phyloP scores from a whole-genome alignment of 257 asterid genomes.

The Primulina huaijiensis region DNA sequence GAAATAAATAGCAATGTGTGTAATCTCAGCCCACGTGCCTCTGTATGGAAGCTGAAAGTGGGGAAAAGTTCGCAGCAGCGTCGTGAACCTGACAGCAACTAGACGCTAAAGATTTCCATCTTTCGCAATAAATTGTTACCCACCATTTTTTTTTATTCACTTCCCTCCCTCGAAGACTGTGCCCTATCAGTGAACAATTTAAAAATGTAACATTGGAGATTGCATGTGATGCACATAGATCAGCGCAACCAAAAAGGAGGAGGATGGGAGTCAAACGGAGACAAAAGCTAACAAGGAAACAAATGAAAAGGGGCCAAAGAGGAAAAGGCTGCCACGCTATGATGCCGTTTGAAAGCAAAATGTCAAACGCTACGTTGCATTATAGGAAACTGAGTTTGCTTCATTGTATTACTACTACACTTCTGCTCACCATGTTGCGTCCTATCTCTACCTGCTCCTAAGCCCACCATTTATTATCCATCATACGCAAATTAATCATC shows the following conservation, averaged over 20 bases:
- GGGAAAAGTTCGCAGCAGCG: neutral
- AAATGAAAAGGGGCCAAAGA: conserved; percentile 32
- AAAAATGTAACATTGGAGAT: too few relatives aligned
- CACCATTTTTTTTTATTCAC: neutral
- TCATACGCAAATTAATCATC: too few relatives aligned
- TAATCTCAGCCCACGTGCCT: neutral
- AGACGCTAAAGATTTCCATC: neutral
- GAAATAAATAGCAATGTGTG: neutral
- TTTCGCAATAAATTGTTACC: neutral
- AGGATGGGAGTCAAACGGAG: conserved; percentile 35
- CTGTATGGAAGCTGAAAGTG: neutral
- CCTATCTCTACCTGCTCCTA: conserved; percentile 40
- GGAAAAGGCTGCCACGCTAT: conserved; percentile 32
- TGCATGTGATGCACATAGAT: neutral
- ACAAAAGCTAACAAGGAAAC: conserved; percentile 27
- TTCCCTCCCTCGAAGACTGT: neutral
- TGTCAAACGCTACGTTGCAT: conserved; percentile 77
- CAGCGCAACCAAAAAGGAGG: neutral
- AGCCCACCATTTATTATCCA: neutral
- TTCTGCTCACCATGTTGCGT: conserved; percentile 28
- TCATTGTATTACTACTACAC: conserved; percentile 22
- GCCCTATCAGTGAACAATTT: neutral
- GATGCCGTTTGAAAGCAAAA: conserved; percentile 90
- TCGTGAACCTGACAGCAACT: neutral
- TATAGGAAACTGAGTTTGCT: conserved; percentile 42